Evolutionary conservation across 257 asterid genomes (phyloP), one percentile per base, ranked within the genome.

Genomic region (Verbena officinalis): DNA sequence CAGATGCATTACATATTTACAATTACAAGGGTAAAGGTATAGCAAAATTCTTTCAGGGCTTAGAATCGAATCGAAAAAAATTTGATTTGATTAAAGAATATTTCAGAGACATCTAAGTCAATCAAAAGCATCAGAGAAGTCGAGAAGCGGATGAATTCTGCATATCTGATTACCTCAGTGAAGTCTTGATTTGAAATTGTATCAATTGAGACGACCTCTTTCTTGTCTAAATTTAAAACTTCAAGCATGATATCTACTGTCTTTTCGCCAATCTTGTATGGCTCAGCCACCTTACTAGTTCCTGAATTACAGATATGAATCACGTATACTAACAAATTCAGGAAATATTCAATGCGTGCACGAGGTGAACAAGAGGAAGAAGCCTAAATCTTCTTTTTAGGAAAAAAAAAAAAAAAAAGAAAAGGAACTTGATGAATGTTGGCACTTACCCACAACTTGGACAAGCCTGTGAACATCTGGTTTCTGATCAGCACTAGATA

Each of bases 401-500:
- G n/a, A n/a, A n/a, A n/a, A n/a, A n/a, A n/a, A n/a, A n/a, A n/a
- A n/a, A n/a, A n/a, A n/a, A n/a, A n/a, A n/a, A n/a, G n/a, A 65
- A 45, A 64, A 56, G 34, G 57, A 38, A 17, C 45, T 45, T 15
- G 19, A 69, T 33, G 43, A 33, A 40, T 56, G 62, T 36, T 67
- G n/a, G 69, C 64, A 59, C 34, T 61, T 86, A 90, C 97, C 99
- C 76, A 83, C 87, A 72, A 94, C 97, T 83, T 86, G 93, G 64
- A 90, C 99, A 67, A 94, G 95, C 85, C 99, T 80, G 82, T 77
- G 78, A 73, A 90, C 72, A 57, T 94, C 93, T 67, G 81, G 89
- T 79, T 82, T 83, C 82, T 77, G 95, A 73, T 88, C 97, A 65
- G 69, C 75, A 70, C 80, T 71, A 48, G 95, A 74, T 77, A 90